Evolutionary conservation across 2,329 filamentous ascomycete genomes (phyloP).

Genomic region (Domatiomyces catenatus): DNA sequence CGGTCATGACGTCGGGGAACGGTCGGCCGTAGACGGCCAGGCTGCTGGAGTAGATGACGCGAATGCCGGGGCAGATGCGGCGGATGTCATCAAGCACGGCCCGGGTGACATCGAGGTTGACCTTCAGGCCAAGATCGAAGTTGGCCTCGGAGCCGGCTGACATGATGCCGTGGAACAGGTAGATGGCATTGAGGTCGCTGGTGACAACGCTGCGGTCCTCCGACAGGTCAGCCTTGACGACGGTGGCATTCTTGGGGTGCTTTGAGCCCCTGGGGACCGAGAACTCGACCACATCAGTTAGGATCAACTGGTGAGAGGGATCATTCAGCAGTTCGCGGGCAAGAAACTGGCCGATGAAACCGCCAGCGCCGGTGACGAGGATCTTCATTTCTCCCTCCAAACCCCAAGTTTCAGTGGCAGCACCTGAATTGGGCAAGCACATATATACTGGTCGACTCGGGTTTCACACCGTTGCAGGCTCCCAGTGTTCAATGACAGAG

Average conservation of each 20-base stretch:
- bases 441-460: neutral
- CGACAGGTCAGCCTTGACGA: constrained; percentile 40
- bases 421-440: neutral
- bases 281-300: constrained; percentile 44
- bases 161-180: constrained; percentile 54
- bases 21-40: constrained; percentile 49
- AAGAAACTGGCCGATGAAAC: constrained; percentile 50
- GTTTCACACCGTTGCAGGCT: neutral
- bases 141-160: constrained; percentile 47
- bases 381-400: constrained; percentile 28
- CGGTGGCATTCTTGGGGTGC: constrained; percentile 36
- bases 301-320: constrained; percentile 33
- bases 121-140: constrained; percentile 42
- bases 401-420: neutral
- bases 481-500: too few species aligned
- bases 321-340: constrained; percentile 39
- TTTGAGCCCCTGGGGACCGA: constrained; percentile 34
- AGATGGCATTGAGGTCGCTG: constrained; percentile 36
- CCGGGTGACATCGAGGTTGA: constrained; percentile 47
- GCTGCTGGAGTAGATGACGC: constrained; percentile 46
- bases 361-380: constrained; percentile 49
- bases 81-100: constrained; percentile 39
- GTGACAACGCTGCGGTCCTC: constrained; percentile 26
- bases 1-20: constrained; percentile 37
- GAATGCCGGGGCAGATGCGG: constrained; percentile 35